Percentiles rank a stretch among this genome's conserved stretches.
Evolutionary conservation across 2,329 filamentous ascomycete species (phyloP).

Genomic region (Macrophomina pseudophaseolina): DNA sequence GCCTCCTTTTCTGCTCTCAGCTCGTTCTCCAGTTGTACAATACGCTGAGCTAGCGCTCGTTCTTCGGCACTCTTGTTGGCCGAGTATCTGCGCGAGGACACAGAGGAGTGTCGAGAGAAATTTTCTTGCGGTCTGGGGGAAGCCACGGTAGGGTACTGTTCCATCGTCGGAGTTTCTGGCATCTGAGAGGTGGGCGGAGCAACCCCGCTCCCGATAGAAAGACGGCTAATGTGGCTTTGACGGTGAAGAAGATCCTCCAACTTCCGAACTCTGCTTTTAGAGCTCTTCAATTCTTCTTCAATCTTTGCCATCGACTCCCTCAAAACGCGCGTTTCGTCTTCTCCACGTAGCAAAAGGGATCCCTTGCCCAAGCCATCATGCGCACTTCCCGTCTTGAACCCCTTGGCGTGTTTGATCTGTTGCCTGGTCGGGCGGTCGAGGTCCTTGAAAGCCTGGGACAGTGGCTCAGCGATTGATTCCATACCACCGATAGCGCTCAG

Average conservation of each 20-base stretch:
- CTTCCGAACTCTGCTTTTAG: constrained; percentile 89
- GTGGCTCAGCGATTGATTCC: constrained; percentile 69
- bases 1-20: constrained; percentile 74
- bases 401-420: constrained; percentile 83
- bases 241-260: constrained; percentile 91
- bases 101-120: constrained; percentile 63
- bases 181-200: constrained; percentile 41
- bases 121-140: constrained; percentile 48
- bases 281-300: constrained; percentile 72
- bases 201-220: constrained; percentile 56
- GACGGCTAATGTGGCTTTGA: constrained; percentile 66
- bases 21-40: constrained; percentile 76
- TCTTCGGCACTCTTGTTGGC: constrained; percentile 65
- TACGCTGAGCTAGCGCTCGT: constrained; percentile 64
- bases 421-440: constrained; percentile 82
- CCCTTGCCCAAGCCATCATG: constrained; percentile 91
- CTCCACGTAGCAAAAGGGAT: constrained; percentile 82
- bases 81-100: constrained; percentile 66
- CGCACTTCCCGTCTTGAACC: constrained; percentile 95
- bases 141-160: constrained; percentile 38
- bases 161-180: constrained; percentile 45
- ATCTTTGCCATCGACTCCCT: constrained; percentile 62
- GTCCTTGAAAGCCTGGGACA: constrained; percentile 77
- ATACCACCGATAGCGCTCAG: constrained; percentile 71
- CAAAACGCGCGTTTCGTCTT: constrained; percentile 72